These are phyloP conservation scores for Fragosphaeria purpurea DNA, from an alignment of 2,329 filamentous ascomycete species.

Conservation along the genomic window DNA sequence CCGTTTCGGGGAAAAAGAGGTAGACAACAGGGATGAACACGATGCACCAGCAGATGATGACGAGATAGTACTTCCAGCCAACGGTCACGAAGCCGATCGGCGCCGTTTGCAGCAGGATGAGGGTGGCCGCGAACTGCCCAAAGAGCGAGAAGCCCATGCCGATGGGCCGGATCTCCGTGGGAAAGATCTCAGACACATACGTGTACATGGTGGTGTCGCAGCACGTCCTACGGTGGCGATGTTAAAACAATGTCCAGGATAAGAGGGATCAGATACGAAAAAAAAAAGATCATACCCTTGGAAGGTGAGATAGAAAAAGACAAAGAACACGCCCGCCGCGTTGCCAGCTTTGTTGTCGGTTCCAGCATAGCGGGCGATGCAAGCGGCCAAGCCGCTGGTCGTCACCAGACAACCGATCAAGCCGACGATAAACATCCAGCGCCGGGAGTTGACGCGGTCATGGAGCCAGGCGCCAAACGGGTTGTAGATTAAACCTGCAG, in stretches of 20 bases:
- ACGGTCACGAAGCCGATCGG: slow-evolving; percentile 32
- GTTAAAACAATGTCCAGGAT: too few relatives aligned
- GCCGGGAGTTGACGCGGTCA: slow-evolving; percentile 37
- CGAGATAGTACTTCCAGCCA: slow-evolving; percentile 41
- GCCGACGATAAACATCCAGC: slow-evolving; percentile 30
- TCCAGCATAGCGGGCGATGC: slow-evolving; percentile 26
- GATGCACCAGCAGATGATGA: slow-evolving; percentile 31
- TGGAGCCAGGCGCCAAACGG: slow-evolving; percentile 38
- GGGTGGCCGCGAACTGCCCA: slow-evolving; percentile 36
- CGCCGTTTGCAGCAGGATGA: slow-evolving; percentile 37
- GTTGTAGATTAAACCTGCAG: slow-evolving; percentile 32
- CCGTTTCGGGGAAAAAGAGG: slow-evolving; percentile 33
- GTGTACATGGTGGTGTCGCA: slow-evolving; percentile 31
- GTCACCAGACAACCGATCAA: slow-evolving; percentile 31
- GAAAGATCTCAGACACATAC: slow-evolving; percentile 29
- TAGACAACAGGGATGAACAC: slow-evolving; percentile 30
- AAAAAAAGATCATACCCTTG: slow-evolving; percentile 25
- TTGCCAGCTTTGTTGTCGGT: slow-evolving; percentile 28
- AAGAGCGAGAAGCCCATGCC: slow-evolving; percentile 42
- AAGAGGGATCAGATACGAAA: not conserved
- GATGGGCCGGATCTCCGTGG: slow-evolving; percentile 39
- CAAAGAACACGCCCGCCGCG: slow-evolving; percentile 30
- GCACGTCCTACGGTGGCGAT: slow-evolving; percentile 19
- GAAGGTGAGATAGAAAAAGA: slow-evolving; percentile 38
- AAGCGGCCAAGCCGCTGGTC: slow-evolving; percentile 24